Evolutionary conservation across 2,329 filamentous ascomycete genomes (phyloP).

Genomic region (Xylariaceae sp.): DNA sequence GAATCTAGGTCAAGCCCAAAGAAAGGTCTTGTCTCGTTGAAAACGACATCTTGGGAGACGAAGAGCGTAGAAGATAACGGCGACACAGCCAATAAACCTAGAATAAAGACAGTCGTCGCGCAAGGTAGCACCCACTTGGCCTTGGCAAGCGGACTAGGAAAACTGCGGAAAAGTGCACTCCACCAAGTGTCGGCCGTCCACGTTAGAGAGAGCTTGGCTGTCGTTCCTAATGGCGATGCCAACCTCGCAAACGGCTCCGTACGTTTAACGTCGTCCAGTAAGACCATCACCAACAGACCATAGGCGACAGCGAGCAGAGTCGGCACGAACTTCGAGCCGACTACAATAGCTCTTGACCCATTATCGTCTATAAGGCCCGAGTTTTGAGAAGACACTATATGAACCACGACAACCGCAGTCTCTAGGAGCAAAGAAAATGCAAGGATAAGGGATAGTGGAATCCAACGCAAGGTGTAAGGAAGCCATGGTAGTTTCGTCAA

Average conservation of each 20-base stretch:
- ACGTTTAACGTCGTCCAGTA: slow-evolving; percentile 26
- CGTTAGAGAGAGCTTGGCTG: slow-evolving; percentile 17
- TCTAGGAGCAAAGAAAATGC: slow-evolving; percentile 15
- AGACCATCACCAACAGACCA: slow-evolving; percentile 20
- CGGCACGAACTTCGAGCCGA: slow-evolving; percentile 25
- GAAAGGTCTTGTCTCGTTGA: slow-evolving; percentile 17
- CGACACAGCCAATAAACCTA: slow-evolving; percentile 22
- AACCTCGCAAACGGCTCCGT: slow-evolving; percentile 26
- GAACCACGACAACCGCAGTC: slow-evolving; percentile 7
- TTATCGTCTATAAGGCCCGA: slow-evolving; percentile 22
- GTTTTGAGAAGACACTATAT: slow-evolving; percentile 18
- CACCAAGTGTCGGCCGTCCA: slow-evolving; percentile 28
- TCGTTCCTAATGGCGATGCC: slow-evolving; percentile 18
- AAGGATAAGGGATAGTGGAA: slow-evolving; percentile 6
- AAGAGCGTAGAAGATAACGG: slow-evolving; percentile 27
- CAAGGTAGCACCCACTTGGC: slow-evolving; percentile 19
- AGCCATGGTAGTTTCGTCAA: slow-evolving; percentile 15
- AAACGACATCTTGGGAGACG: slow-evolving; percentile 19
- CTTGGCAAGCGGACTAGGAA: slow-evolving; percentile 11
- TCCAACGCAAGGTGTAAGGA: slow-evolving; percentile 26
- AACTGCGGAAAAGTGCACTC: slow-evolving; percentile 13
- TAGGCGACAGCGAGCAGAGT: slow-evolving; percentile 25
- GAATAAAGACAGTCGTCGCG: slow-evolving; percentile 17
- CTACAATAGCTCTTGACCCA: slow-evolving; percentile 14
- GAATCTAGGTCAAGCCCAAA: slow-evolving; percentile 14